Base-by-base conservation (phyloP, 1,284 basidiomycete species). In the Megacollybia platyphylla region DNA sequence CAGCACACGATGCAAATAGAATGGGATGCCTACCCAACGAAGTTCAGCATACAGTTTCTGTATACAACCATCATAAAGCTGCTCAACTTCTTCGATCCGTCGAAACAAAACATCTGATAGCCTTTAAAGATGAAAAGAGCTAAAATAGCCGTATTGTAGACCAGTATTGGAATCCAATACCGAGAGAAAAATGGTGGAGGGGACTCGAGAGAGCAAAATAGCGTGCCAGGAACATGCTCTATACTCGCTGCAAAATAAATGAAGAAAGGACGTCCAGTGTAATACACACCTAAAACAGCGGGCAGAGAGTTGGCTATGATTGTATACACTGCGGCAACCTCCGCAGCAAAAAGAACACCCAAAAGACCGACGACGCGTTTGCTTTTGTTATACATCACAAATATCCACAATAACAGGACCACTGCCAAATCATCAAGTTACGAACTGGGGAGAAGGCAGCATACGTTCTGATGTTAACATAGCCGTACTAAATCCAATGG, bases 341-440 rank as follows among this genome's bases (percentile, higher is more conserved):
- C 40, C 9, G 24, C 36, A 18, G 34, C 13, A 31, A 45, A 45
- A 8, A 35, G 35, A 17, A 36, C 10, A 4, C 18, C 31, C 7
- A 45, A 40, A 28, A 38, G 38, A 2, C 30, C 32, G 10, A 24
- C 40, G n/a, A 45, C 29, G 1, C 32, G 27, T 24, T 13, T 31
- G 24, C 26, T 36, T 24, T 31, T 41, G 27, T 45, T 41, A 27
- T 45, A 45, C 18, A 45, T 38, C 10, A 45, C 44, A 37, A 27
- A 45, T 13, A 45, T 42, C 44, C 44, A 45, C 13, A 45, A 27
- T n/a, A 45, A 36, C 13, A 45, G 35, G 4, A 45, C 44, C 18
- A 45, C 44, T 45, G 40, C 7, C 17, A 17, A 15, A 34, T 31
- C 13, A 35, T 10, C 10, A 7, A 11, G 38, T 38, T 11, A 24